Evolutionary conservation across 129 eudicot species (phyloP).

Genomic region (Lactuca sativa): DNA sequence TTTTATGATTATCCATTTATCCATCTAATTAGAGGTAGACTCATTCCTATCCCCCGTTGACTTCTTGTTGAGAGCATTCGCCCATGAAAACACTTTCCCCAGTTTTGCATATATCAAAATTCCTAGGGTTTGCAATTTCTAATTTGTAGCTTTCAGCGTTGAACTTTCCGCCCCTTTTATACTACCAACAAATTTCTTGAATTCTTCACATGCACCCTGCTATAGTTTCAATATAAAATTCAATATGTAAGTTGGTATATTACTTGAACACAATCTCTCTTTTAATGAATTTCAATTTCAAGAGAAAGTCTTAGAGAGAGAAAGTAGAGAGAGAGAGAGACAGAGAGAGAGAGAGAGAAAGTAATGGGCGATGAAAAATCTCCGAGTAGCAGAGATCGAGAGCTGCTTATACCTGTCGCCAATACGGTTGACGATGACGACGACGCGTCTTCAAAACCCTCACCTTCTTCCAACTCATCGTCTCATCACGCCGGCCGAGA

Average conservation of each 20-base stretch:
- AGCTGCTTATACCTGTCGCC: constrained; percentile 83
- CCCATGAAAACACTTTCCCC: neutral
- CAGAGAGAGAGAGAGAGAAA: constrained; percentile 25
- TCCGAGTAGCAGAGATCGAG: constrained; percentile 73
- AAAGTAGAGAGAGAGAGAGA: too few species aligned
- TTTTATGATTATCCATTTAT: too few species aligned
- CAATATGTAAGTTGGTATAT: neutral
- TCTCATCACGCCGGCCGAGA: constrained; percentile 83
- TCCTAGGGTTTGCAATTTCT: neutral
- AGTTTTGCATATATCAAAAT: neutral
- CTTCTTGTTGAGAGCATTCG: neutral
- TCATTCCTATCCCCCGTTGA: neutral
- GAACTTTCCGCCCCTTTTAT: constrained; percentile 28
- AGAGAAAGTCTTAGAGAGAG: constrained; percentile 25
- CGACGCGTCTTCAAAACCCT: constrained; percentile 54
- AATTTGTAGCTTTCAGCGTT: constrained; percentile 12
- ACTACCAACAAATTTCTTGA: constrained; percentile 26
- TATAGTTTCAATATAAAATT: constrained; percentile 8
- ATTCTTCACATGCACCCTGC: constrained; percentile 21
- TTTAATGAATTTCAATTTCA: neutral
- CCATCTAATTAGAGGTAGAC: neutral
- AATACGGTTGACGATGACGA: constrained; percentile 47
- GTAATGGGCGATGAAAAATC: constrained; percentile 81
- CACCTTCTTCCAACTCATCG: constrained; percentile 57
- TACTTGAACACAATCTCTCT: neutral